These are phyloP conservation scores for Esteya vermicola DNA, from an alignment of 2,329 filamentous ascomycete genomes.

Conservation along the genomic window DNA sequence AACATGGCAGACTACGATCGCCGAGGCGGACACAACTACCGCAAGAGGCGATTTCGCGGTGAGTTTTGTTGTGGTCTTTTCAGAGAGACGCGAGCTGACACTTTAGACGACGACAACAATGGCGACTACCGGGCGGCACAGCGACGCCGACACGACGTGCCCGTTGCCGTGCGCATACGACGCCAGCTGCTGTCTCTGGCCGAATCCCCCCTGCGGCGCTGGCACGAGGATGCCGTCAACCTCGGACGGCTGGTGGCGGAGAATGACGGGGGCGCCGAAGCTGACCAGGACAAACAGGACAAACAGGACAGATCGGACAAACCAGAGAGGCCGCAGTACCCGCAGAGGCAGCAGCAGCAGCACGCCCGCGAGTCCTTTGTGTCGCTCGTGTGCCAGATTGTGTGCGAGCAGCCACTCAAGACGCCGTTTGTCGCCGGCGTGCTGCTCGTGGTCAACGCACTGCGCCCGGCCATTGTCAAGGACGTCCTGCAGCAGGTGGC, in stretches of 20 bases:
- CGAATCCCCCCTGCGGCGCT: slow-evolving; percentile 64
- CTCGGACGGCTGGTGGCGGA: slow-evolving; percentile 68
- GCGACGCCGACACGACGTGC: slow-evolving; percentile 57
- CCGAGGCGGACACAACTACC: slow-evolving; percentile 23
- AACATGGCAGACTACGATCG: slow-evolving; percentile 44
- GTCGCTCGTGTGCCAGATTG: slow-evolving; percentile 59
- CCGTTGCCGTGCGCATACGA: slow-evolving; percentile 56
- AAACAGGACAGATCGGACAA: too few relatives aligned
- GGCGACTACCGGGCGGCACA: slow-evolving; percentile 61
- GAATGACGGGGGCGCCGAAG: slow-evolving; percentile 63
- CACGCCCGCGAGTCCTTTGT: slow-evolving; percentile 62
- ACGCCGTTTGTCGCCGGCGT: slow-evolving; percentile 88
- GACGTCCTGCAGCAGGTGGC: slow-evolving; percentile 54
- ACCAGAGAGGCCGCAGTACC: too few relatives aligned
- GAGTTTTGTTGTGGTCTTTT: slow-evolving; percentile 12
- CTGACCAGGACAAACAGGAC: too few relatives aligned
- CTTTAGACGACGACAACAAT: slow-evolving; percentile 53
- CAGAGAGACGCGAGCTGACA: background rate
- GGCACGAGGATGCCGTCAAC: slow-evolving; percentile 62
- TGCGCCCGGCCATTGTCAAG: slow-evolving; percentile 60
- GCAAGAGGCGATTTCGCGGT: slow-evolving; percentile 76
- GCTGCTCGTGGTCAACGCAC: slow-evolving; percentile 62
- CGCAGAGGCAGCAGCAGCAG: too few relatives aligned
- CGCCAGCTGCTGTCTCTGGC: slow-evolving; percentile 69
- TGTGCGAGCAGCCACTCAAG: slow-evolving; percentile 88